Evolutionary conservation across 352 stramenopile species (phyloP), one percentile per base, ranked within the genome.

Genomic region (Thalassiosira livingstoniorum): DNA sequence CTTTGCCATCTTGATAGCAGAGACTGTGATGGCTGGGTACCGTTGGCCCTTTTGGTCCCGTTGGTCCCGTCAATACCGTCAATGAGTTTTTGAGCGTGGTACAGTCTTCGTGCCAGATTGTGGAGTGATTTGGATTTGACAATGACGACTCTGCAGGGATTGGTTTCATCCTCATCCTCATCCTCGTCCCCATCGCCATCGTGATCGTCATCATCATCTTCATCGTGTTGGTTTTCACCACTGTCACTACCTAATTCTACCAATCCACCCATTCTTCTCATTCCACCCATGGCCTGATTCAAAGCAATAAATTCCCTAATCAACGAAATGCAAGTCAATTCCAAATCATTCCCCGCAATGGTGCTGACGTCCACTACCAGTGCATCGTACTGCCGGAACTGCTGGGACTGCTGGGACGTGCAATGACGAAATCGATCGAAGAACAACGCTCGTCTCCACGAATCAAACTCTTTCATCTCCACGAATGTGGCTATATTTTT

Each of bases 281-380:
- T n/a, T n/a, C n/a, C n/a, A n/a, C n/a, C n/a, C n/a, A n/a, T n/a
- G n/a, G n/a, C n/a, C 4, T 78, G 47, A 69, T 86, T 84, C 23
- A 87, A 64, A 34, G 71, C 55, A 64, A 87, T 23, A 64, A 90
- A 90, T 65, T 90, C 79, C 60, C 78, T 58, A 18, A 90, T 72
- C 7, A 90, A 25, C 23, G 67, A 71, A 27, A 90, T 77, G 23
- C 63, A 77, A 18, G 75, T 87, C 70, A 79, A 82, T 62, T 87
- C 80, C 25, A 90, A 61, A 76, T 90, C 84, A 63, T 90, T 90
- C 15, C 84, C 84, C 1, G 80, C 77, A 57, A 90, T 74, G 2
- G 66, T 75, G 60, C 78, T 87, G 13, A 90, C 70, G 66, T 90
- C 84, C 29, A 87, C 63, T 2, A 90, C 80, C 23, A 90, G 57